Base-by-base conservation (phyloP, 2,329 filamentous ascomycete species). In the Emergomyces pasteurianus region DNA sequence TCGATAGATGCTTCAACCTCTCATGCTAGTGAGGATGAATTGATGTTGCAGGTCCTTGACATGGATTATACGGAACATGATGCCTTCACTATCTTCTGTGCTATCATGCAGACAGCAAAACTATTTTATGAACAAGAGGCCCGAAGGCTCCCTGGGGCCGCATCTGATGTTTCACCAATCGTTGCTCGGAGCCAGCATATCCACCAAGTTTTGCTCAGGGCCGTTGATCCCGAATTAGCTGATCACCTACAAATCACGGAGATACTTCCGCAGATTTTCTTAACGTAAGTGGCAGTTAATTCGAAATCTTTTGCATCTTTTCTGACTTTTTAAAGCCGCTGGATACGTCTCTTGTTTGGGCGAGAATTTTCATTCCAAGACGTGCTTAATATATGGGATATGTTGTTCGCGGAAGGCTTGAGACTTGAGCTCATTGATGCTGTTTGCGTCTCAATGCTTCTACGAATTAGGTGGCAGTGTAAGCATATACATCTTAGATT, bases 231-330 rank as follows among this genome's bases (percentile, higher is more conserved):
- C n/a, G 87, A 91, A 69, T 81, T 97, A 34, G 87, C 90, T 16
- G 79, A 80, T 28, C 92, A 97, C 72, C 80, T 99, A 21, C 86
- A 86, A 62, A 83, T 84, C 62, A 86, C 96, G 54, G 92, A 96
- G 63, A 86, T 99, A 63, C 77, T 96, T n/a, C 94, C 94, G 1
- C 94, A 99, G 68, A 92, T 99, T 58, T 99, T 97, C 70, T 78
- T 97, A 28, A 95, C 97, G 89, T 94, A 75, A 73, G 83, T 71
- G 59, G 18, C 42, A 57, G 38, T 50, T 23, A 42, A 2, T 6
- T 12, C 26, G 12, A 46, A 38, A 36, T 8, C 42, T 16, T 18
- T 42, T 42, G 18, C 23, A 36, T 38, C 53, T 23, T 36, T 56
- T 43, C 62, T 64, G 58, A 53, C 21, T 18, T 55, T 60, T 4